phyloP scores from a whole-genome alignment of 2,329 filamentous ascomycete species.

The Thermomyces lanuginosus region DNA sequence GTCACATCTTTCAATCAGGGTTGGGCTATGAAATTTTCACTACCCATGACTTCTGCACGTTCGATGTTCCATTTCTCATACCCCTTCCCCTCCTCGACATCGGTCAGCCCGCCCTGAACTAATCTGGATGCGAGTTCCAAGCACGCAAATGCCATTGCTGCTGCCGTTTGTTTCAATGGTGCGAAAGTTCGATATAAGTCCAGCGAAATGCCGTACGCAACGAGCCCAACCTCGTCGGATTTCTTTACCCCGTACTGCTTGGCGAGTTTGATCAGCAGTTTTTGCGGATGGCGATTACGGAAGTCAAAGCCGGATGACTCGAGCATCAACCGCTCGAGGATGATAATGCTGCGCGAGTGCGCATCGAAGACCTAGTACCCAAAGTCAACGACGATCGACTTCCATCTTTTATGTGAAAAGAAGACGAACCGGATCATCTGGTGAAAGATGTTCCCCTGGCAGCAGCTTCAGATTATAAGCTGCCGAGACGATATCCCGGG shows the following conservation, averaged over 20 bases:
- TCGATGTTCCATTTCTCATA: conserved; percentile 35
- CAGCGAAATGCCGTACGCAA: conserved; percentile 66
- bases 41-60: conserved; percentile 33
- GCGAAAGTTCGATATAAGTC: conserved; percentile 90
- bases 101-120: conserved; percentile 38
- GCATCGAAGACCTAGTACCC: conserved; percentile 56
- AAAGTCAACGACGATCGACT: neutral
- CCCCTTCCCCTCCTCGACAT: conserved; percentile 30
- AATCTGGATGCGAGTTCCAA: conserved; percentile 66
- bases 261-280: conserved; percentile 64
- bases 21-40: conserved; percentile 5
- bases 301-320: conserved; percentile 92
- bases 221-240: conserved; percentile 40
- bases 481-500: conserved; percentile 76
- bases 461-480: conserved; percentile 68
- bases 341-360: conserved; percentile 65
- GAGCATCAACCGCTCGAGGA: conserved; percentile 79
- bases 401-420: neutral
- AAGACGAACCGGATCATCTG: conserved; percentile 59
- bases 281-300: conserved; percentile 72
- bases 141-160: conserved; percentile 69
- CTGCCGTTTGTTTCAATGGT: conserved; percentile 73
- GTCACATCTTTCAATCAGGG: neutral
- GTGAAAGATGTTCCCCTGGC: conserved; percentile 49
- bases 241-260: conserved; percentile 41